phyloP scores from a whole-genome alignment of 495 filamentous ascomycete genomes.

The Aspergillus haitiensis region DNA sequence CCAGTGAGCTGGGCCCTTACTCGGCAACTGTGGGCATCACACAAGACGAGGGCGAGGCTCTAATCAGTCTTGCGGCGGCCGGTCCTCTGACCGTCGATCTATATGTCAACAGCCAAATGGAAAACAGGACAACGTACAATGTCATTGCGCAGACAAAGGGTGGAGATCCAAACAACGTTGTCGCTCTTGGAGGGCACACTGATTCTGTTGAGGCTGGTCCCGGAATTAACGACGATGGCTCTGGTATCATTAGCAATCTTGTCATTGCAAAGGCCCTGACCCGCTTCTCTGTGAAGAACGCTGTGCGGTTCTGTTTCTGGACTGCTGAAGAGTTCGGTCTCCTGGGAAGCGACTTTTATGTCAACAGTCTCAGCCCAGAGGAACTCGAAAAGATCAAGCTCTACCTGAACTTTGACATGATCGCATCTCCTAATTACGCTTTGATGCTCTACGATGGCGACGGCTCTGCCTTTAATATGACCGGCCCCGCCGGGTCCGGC shows the following conservation, averaged over 20 bases:
- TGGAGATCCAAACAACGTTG: conserved; percentile 63
- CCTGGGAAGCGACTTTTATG: conserved; percentile 63
- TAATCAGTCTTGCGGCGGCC: conserved; percentile 41
- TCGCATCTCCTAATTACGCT: conserved; percentile 69
- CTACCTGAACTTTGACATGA: conserved; percentile 81
- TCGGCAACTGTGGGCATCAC: conserved; percentile 57
- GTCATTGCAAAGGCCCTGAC: conserved; percentile 61
- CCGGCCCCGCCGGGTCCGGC: conserved; percentile 63
- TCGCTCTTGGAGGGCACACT: conserved; percentile 64
- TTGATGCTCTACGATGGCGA: conserved; percentile 72
- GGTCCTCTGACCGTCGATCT: conserved; percentile 36
- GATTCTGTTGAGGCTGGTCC: conserved; percentile 65
- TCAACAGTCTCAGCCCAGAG: conserved; percentile 45
- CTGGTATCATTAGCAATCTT: conserved; percentile 62
- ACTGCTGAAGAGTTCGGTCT: conserved; percentile 66
- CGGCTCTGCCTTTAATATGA: conserved; percentile 59
- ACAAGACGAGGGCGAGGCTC: conserved; percentile 48
- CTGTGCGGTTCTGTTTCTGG: conserved; percentile 71
- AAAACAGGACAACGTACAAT: conserved; percentile 58
- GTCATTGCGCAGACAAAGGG: conserved; percentile 67
- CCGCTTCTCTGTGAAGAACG: conserved; percentile 60
- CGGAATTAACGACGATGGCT: conserved; percentile 72
- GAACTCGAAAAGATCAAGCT: conserved; percentile 59
- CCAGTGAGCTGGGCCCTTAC: conserved; percentile 46
- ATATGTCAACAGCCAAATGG: conserved; percentile 38